Evolutionary conservation across 495 filamentous ascomycete species (phyloP), one percentile per base, ranked within the genome.

Genomic region (Ascobolus immersus): DNA sequence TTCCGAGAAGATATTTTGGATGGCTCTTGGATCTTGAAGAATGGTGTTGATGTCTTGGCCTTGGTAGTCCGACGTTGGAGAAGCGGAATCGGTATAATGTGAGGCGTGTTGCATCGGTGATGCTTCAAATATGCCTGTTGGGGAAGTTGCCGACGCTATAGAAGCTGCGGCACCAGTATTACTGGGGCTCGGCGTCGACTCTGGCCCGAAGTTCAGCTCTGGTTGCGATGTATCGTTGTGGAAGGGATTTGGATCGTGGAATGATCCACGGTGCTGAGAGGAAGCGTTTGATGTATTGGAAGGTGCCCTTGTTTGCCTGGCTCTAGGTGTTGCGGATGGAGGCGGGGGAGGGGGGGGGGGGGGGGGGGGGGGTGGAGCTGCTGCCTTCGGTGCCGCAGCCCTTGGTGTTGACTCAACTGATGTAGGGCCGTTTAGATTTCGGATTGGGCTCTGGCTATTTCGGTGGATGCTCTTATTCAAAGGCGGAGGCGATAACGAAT

Each of bases 341-440:
- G 36, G 27, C 8, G 37, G 33, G 20, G 33, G 28, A 21, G 32
- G 19, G 7, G 32, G 20, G 4, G 34, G 29, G 29, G 29, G 21
- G 29, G 21, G 14, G 4, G 17, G n/a, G n/a, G n/a, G n/a, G n/a
- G n/a, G n/a, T n/a, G n/a, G n/a, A n/a, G n/a, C n/a, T n/a, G n/a
- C n/a, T n/a, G n/a, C n/a, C n/a, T n/a, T n/a, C n/a, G n/a, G n/a
- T n/a, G n/a, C n/a, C n/a, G n/a, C 13, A 32, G 29, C 8, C 8
- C 29, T 32, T 17, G 29, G 17, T 17, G 8, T 13, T 28, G 41
- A 28, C 27, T 35, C 15, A 2, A 35, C 32, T 36, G 33, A 32
- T 36, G 32, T 23, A 40, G 44, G 45, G 21, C 15, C 33, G 2
- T 38, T 42, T 14, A 38, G 42, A n/a, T 39, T 47, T 34, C 35